These are phyloP conservation scores for Coemansia sp. DNA, from an alignment of 192 early-diverging fungal genomes.

Conservation along the genomic window DNA sequence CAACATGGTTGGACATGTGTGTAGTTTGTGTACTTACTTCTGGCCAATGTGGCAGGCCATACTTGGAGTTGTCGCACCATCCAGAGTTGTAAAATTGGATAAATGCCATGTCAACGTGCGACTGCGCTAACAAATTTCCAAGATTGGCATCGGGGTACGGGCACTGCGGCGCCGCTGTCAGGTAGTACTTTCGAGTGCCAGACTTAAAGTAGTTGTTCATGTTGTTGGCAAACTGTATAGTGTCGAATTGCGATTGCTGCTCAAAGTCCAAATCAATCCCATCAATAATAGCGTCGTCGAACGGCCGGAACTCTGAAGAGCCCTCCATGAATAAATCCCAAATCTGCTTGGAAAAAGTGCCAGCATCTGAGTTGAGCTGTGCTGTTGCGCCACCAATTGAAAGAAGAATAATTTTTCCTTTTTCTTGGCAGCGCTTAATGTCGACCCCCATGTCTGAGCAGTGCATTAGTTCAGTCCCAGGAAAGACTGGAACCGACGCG, in stretches of 20 bases:
- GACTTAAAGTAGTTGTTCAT: constrained; percentile 58
- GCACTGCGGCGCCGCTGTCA: constrained; percentile 74
- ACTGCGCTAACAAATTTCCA: constrained; percentile 55
- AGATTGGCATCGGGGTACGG: constrained; percentile 71
- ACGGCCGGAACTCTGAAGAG: constrained; percentile 60
- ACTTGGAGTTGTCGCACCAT: constrained; percentile 59
- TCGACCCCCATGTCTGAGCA: constrained; percentile 70
- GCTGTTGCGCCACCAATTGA: constrained; percentile 74
- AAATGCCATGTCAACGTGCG: constrained; percentile 68
- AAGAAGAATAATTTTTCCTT: constrained; percentile 73
- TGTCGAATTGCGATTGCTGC: constrained; percentile 58
- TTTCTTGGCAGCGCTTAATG: constrained; percentile 70
- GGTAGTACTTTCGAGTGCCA: constrained; percentile 55
- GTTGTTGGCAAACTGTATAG: constrained; percentile 60
- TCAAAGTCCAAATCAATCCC: constrained; percentile 76
- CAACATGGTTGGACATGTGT: neutral
- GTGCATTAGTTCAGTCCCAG: constrained; percentile 64
- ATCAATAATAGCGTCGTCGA: constrained; percentile 71
- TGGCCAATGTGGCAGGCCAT: constrained; percentile 46
- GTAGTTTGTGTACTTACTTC: constrained; percentile 24
- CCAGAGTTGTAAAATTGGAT: constrained; percentile 81
- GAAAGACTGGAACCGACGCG: constrained; percentile 52
- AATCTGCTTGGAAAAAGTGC: constrained; percentile 66
- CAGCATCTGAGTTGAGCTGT: constrained; percentile 59
- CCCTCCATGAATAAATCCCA: constrained; percentile 80